Evolutionary conservation across 305 asterid genomes (phyloP), one percentile per base, ranked within the genome.

Genomic region (Coffea humblotiana): DNA sequence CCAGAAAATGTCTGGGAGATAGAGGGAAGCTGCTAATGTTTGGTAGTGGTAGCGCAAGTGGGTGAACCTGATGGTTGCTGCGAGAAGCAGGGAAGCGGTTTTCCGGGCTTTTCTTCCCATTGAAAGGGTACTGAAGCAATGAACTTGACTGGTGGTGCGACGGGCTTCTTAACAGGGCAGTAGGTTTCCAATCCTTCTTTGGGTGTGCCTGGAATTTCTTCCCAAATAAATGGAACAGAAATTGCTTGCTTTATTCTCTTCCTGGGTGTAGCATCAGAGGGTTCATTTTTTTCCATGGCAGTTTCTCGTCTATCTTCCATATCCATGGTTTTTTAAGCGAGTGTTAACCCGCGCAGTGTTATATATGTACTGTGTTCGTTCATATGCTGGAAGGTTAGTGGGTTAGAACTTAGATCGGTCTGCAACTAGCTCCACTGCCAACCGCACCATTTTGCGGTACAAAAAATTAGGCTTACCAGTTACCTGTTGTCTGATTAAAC

Each of bases 101-200:
- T 92, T 47, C 99, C 98, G 5, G 99, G 98, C 84, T 91, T 95
- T 79, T 91, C 97, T 85, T 95, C 98, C 98, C 99, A 93, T 27
- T 87, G 86, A 27, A 93, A 95, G 18, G 98, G 98, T 64, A 91
- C 85, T 0, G 98, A 93, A 63, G 91, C 93, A 15, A 89, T 86
- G 52, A 88, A 86, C 87, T 89, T 92, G 29, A 79, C 84, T 0
- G 93, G 90, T 35, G 87, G 88, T 18, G 81, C 74, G 63, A 83
- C 67, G 0, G 76, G 85, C 58, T 76, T 78, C 64, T 75, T 58
- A 6, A 85, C 85, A 49, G 60, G 89, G 79, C 25, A 0, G 75
- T 65, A 23, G 91, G 91, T 75, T 87, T 90, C 97, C 97, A 92
- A 73, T 90, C 90, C 82, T 85, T 92, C 82, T 91, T 90, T 32